Conservation (phyloP, 139 green algal species). For the Chlamydomonas urium region DNA sequence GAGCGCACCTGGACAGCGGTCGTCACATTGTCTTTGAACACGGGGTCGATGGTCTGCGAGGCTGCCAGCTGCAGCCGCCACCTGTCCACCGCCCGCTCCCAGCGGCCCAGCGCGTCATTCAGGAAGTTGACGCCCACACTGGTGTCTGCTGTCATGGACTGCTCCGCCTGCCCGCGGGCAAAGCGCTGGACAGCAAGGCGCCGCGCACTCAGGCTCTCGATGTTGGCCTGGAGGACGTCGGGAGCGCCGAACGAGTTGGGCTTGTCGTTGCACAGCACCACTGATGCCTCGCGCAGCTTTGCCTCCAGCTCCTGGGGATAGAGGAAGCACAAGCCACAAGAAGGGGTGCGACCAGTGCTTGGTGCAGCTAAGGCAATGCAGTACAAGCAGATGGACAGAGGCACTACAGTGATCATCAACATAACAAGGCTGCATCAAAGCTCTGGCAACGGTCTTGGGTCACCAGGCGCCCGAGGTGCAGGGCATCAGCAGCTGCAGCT, state of each 20-base stretch:
- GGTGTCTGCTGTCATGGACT: slow-evolving; percentile 20
- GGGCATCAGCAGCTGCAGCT: no score
- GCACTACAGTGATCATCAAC: no score
- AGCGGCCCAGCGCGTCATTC: slow-evolving; percentile 70
- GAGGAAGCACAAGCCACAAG: no score
- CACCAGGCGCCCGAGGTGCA: no score
- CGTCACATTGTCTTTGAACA: slow-evolving; percentile 40
- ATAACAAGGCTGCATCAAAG: no score
- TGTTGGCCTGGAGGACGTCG: slow-evolving; percentile 64
- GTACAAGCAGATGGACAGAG: no score
- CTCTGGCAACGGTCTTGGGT: no score
- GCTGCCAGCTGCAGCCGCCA: slow-evolving; percentile 53
- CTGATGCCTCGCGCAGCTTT: slow-evolving; percentile 26
- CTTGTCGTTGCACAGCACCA: slow-evolving; percentile 84
- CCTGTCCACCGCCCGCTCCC: slow-evolving; percentile 67
- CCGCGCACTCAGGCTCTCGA: slow-evolving; percentile 15
- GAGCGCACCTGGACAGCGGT: slow-evolving; percentile 48
- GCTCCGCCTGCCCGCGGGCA: slow-evolving; percentile 20
- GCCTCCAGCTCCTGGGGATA: no score
- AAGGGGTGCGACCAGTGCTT: no score
- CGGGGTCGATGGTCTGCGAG: slow-evolving; percentile 45
- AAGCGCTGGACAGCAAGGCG: background rate
- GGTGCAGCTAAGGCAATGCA: no score
- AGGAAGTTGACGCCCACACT: slow-evolving; percentile 56
- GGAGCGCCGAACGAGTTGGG: slow-evolving; percentile 75